Percentiles rank a stretch among this genome's conserved stretches.
Conservation (phyloP, 768 basidiomycete species). For the Hericium coralloides region DNA sequence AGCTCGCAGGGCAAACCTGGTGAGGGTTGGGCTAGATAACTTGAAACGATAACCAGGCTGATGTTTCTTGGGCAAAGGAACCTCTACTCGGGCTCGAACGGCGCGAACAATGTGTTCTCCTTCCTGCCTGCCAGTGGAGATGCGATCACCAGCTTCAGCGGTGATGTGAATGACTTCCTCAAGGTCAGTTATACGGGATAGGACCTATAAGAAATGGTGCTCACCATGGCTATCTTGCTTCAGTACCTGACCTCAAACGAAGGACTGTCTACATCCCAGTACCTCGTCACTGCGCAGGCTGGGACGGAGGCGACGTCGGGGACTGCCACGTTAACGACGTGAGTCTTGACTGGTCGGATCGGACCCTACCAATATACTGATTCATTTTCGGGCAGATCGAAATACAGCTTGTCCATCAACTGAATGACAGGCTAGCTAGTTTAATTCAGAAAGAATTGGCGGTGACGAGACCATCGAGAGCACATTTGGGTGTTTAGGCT, state of each 20-base stretch:
- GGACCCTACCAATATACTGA: background rate
- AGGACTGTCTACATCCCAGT: slow-evolving; percentile 42
- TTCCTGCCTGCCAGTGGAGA: slow-evolving; percentile 30
- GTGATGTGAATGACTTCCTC: slow-evolving; percentile 46
- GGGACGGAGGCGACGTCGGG: slow-evolving; percentile 58
- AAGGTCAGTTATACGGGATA: slow-evolving; percentile 22
- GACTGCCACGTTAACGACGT: slow-evolving; percentile 47
- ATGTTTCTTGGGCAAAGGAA: slow-evolving; percentile 28
- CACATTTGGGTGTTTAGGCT: too few relatives aligned
- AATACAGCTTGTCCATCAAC: background rate
- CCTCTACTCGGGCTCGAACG: slow-evolving; percentile 45
- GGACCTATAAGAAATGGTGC: background rate
- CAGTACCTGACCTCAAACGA: slow-evolving; percentile 44
- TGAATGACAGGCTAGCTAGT: background rate
- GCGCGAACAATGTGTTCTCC: slow-evolving; percentile 33
- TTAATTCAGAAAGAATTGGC: too few relatives aligned
- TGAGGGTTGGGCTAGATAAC: background rate
- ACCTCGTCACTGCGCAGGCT: slow-evolving; percentile 48
- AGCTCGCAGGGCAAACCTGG: slow-evolving; percentile 42
- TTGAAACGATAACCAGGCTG: slow-evolving; percentile 17
- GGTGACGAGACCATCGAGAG: too few relatives aligned
- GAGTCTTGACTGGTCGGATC: background rate
- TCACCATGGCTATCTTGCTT: background rate
- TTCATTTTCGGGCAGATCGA: background rate
- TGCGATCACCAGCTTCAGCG: slow-evolving; percentile 39